These are phyloP conservation scores for Phanerodontia chrysosporium DNA, from an alignment of 768 basidiomycete genomes.

Conservation along the genomic window DNA sequence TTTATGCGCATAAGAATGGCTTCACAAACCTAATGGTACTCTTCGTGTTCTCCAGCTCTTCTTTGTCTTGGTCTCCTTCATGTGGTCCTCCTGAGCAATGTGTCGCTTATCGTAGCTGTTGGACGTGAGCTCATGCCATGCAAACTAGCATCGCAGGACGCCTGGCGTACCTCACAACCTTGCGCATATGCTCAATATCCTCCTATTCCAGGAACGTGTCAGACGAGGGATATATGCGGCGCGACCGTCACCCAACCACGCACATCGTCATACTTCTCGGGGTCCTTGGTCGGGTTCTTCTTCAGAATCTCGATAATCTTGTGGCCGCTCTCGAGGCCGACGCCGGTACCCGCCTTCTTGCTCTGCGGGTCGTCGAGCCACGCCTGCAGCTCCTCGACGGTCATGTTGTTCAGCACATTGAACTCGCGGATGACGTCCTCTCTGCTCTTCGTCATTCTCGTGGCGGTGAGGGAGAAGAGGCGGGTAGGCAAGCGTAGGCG, in stretches of 20 bases:
- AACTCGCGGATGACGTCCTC: constrained; percentile 27
- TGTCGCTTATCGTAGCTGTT: constrained; percentile 28
- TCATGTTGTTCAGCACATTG: constrained; percentile 30
- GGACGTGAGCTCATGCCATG: neutral
- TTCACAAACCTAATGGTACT: constrained; percentile 32
- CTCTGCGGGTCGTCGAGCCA: constrained; percentile 30
- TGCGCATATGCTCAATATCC: constrained; percentile 30
- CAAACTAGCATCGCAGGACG: neutral
- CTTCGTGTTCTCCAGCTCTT: constrained; percentile 28
- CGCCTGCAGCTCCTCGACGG: constrained; percentile 27
- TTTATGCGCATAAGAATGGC: neutral
- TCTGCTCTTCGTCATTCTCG: constrained; percentile 24
- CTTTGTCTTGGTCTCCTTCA: constrained; percentile 29
- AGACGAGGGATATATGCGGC: neutral
- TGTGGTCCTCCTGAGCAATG: constrained; percentile 27
- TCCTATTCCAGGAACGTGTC: constrained; percentile 15
- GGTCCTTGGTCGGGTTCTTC: constrained; percentile 29
- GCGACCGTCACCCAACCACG: neutral
- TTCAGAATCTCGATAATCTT: constrained; percentile 30
- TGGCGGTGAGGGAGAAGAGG: neutral
- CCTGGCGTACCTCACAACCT: constrained; percentile 26
- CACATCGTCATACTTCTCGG: constrained; percentile 28
- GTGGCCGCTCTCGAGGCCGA: constrained; percentile 29
- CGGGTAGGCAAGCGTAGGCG: neutral
- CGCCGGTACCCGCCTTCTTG: constrained; percentile 27